Conservation (phyloP, 1,284 basidiomycete species). For the Apiotrichum porosum region DNA sequence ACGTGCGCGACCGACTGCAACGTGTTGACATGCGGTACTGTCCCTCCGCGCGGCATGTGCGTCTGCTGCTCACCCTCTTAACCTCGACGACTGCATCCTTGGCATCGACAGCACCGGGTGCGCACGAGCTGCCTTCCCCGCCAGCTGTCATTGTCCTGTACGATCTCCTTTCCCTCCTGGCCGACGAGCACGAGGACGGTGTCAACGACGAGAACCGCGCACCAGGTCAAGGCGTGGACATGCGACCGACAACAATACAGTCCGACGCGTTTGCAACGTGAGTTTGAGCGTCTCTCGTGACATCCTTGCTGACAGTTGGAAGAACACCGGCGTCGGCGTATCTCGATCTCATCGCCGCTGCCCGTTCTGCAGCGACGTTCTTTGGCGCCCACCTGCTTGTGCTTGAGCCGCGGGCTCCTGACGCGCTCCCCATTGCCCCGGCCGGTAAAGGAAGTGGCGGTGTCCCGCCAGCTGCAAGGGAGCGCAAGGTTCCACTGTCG, state of each 20-base stretch:
- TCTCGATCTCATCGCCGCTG: slow-evolving; percentile 29
- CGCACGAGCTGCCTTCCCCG: slow-evolving; percentile 5
- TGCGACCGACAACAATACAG: no score
- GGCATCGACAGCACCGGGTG: background rate
- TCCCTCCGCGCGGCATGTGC: background rate
- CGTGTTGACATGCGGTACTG: slow-evolving; percentile 22
- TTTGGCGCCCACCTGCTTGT: slow-evolving; percentile 25
- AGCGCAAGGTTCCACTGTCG: slow-evolving; percentile 22
- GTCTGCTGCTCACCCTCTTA: background rate
- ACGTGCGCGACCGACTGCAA: slow-evolving; percentile 17
- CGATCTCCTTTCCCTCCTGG: slow-evolving; percentile 29
- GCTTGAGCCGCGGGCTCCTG: slow-evolving; percentile 31
- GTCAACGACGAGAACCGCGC: slow-evolving; percentile 1
- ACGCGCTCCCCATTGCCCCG: slow-evolving; percentile 27
- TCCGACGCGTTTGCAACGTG: background rate
- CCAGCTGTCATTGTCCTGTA: slow-evolving; percentile 33
- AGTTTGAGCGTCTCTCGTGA: no score
- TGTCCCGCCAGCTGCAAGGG: slow-evolving; percentile 17
- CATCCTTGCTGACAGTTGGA: slow-evolving; percentile 3
- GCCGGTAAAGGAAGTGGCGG: slow-evolving; percentile 4
- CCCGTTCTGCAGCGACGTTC: slow-evolving; percentile 21
- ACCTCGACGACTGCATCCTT: background rate
- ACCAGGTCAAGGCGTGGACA: no score
- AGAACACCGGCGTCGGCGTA: slow-evolving; percentile 33
- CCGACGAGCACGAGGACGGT: slow-evolving; percentile 30